Base-by-base conservation (phyloP, 176 grass and related monocot species). In the Typha latifolia region DNA sequence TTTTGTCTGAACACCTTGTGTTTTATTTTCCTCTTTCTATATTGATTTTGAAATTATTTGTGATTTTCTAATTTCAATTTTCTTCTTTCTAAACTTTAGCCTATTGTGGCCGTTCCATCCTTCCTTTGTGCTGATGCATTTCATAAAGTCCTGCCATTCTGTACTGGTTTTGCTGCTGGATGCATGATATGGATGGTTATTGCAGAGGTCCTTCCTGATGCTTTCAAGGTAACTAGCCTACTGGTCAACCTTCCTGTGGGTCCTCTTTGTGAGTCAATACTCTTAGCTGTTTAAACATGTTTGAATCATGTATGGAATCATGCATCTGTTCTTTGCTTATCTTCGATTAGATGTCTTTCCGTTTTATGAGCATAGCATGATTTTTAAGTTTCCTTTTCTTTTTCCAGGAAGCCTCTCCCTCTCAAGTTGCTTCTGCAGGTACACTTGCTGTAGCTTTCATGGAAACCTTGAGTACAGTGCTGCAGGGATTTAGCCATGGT, bases 161-260 rank as follows among this genome's bases (percentile, higher is more conserved):
- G 94, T 87, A 90, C 94, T 22, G 94, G 94, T 32, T 97, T 97
- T 67, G 94, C 94, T 68, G 94, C 94, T 51, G 94, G 94, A 68
- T 97, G 94, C 72, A 97, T 97, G 94, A 77, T 97, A 72, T 97
- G 94, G 94, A 97, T 97, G 80, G 94, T 97, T 53, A 89, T 97
- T 80, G 94, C 94, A 8, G 94, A 97, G 76, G 94, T 97, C 80
- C 85, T 97, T 76, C 94, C 94, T 73, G 94, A 97, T 83, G 94
- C 94, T 56, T 97, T 92, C 78, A 97, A 97, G 88, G 94, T 87
- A 71, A 84, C 12, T 79, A 27, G 13, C 66, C 7, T 77, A 51
- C 18, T 48, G 15, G 78, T 68, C 13, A 26, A 3, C 20, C 10
- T 20, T 34, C 37, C 2, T 43, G 37, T 43, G 5, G 37, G 37